Evolutionary conservation across 805 yeast genomes (phyloP).

Genomic region (Pichia paraexigua): DNA sequence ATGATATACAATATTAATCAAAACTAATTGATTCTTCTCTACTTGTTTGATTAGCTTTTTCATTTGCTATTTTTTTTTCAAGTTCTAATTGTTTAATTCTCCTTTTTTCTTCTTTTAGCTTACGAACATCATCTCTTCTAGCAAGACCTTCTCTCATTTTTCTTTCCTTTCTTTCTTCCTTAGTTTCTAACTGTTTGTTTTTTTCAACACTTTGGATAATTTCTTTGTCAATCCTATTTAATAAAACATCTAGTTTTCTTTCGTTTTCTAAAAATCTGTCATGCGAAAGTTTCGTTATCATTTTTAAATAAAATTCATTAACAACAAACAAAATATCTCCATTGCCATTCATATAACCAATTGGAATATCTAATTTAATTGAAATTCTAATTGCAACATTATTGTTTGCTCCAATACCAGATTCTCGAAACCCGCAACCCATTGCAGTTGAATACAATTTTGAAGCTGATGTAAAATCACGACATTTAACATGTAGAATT

Average conservation of each 20-base stretch:
- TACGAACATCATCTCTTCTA: conserved; percentile 18
- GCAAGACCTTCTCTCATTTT: conserved; percentile 46
- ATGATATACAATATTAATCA: too few relatives aligned
- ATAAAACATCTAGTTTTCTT: conserved; percentile 44
- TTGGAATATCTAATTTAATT: conserved; percentile 67
- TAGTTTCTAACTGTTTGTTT: conserved; percentile 33
- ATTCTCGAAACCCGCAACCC: conserved; percentile 80
- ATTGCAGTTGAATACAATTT: conserved; percentile 60
- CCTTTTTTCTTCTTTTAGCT: conserved; percentile 13
- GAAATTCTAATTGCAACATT: conserved; percentile 73
- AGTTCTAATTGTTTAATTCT: neutral
- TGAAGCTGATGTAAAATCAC: conserved; percentile 51
- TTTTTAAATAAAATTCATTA: conserved; percentile 38
- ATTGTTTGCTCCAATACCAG: conserved; percentile 75
- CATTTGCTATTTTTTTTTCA: neutral
- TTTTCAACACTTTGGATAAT: conserved; percentile 5
- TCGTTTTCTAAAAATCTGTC: conserved; percentile 64
- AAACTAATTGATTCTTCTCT: neutral
- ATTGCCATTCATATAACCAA: conserved; percentile 43
- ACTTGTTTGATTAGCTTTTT: neutral
- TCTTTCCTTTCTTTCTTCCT: conserved; percentile 49
- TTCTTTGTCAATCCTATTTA: conserved; percentile 33
- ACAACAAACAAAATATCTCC: conserved; percentile 36
- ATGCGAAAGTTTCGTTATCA: conserved; percentile 46
- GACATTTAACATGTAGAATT: conserved; percentile 75